phyloP scores from a whole-genome alignment of 2,329 filamentous ascomycete species.

The Juglanconis juglandina region DNA sequence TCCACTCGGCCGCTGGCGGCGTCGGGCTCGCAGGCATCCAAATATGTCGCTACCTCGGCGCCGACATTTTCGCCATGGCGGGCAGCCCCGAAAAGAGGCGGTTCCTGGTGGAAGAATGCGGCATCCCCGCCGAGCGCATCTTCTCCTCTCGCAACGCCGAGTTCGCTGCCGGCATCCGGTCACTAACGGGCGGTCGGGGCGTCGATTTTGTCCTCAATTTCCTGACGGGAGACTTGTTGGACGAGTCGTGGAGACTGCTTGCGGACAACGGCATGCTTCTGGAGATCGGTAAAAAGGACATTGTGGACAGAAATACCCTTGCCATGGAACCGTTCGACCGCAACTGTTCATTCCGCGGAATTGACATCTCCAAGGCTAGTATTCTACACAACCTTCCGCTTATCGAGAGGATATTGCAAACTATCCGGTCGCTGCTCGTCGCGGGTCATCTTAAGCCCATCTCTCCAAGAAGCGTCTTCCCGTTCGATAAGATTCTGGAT shows the following conservation, averaged over 20 bases:
- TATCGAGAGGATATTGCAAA: not conserved
- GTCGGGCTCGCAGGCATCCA: constrained; percentile 40
- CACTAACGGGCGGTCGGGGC: constrained; percentile 26
- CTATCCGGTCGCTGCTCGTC: not conserved
- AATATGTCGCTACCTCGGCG: constrained; percentile 20
- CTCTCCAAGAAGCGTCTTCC: not conserved
- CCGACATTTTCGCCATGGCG: constrained; percentile 30
- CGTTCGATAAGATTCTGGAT: not conserved
- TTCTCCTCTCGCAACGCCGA: constrained; percentile 28
- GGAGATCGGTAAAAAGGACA: constrained; percentile 25
- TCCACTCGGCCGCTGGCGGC: constrained; percentile 33
- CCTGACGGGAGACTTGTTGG: constrained; percentile 25
- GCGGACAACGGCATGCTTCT: constrained; percentile 31
- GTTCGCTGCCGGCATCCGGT: constrained; percentile 27
- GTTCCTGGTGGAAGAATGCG: constrained; percentile 26
- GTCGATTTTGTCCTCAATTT: constrained; percentile 30
- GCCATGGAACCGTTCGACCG: constrained; percentile 21
- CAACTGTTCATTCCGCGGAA: constrained; percentile 2
- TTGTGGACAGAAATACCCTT: constrained; percentile 20
- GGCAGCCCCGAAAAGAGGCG: constrained; percentile 25
- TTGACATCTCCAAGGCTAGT: not conserved
- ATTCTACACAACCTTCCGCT: not conserved
- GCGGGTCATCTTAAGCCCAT: not conserved
- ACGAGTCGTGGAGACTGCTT: constrained; percentile 28
- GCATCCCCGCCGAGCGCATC: constrained; percentile 29